phyloP scores from a whole-genome alignment of 306 rosid species.

The Vigna reflexopilosa region DNA sequence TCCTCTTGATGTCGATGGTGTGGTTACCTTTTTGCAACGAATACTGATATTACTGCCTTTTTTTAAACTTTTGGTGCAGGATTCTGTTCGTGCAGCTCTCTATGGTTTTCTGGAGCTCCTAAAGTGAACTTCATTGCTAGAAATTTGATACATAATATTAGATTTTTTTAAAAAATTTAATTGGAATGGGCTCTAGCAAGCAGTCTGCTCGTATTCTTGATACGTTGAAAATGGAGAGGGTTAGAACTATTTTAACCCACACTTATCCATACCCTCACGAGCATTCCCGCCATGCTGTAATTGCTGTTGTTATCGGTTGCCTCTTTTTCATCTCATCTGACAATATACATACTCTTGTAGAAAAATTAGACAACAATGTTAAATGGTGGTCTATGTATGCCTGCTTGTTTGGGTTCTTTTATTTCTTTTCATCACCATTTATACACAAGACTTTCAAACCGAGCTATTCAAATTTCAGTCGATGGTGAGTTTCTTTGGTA shows the following conservation, averaged over 20 bases:
- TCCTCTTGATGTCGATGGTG: conserved; percentile 25
- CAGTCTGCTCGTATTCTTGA: conserved; percentile 73
- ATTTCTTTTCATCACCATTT: conserved; percentile 98
- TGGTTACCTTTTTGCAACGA: neutral
- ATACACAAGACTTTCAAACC: conserved; percentile 96
- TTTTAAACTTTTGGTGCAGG: conserved; percentile 45
- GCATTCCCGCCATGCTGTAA: conserved; percentile 96
- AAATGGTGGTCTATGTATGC: conserved; percentile 99
- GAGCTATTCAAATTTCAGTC: conserved; percentile 96
- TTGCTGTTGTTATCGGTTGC: conserved; percentile 95
- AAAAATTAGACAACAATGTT: conserved; percentile 88
- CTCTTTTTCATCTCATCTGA: conserved; percentile 96
- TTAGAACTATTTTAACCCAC: conserved; percentile 81
- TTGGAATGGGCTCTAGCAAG: conserved; percentile 62
- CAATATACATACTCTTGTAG: conserved; percentile 88
- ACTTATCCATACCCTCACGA: conserved; percentile 94
- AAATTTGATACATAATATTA: conserved; percentile 33
- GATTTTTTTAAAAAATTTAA: conserved; percentile 19
- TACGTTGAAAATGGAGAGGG: conserved; percentile 87
- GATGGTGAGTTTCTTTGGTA: conserved; percentile 73
- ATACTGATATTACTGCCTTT: conserved; percentile 4
- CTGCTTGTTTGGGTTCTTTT: conserved; percentile 89
- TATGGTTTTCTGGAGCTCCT: conserved; percentile 45
- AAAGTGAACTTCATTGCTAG: conserved; percentile 43
- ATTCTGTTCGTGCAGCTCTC: conserved; percentile 40